Percentiles rank a stretch among this genome's conserved stretches.
phyloP scores from a whole-genome alignment of 2,329 filamentous ascomycete genomes.

The Fusarium temperatum region DNA sequence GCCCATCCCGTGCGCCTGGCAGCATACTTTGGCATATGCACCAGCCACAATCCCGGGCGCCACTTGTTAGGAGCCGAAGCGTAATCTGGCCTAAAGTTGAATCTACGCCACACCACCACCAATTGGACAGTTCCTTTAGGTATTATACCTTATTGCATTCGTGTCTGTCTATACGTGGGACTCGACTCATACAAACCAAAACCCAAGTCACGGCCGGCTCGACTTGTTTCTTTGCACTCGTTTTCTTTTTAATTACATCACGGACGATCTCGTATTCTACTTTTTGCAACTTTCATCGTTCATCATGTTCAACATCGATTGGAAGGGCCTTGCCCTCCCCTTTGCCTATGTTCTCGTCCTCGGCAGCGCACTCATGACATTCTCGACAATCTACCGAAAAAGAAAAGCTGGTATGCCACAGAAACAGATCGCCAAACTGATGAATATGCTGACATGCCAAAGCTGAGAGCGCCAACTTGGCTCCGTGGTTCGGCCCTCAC shows the following conservation, averaged over 20 bases:
- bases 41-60: conserved; percentile 17
- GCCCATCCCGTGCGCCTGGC: background rate
- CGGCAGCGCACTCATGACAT: conserved; percentile 86
- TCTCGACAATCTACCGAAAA: conserved; percentile 92
- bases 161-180: conserved; percentile 4
- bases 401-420: conserved; percentile 75
- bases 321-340: conserved; percentile 85
- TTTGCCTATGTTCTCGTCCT: conserved; percentile 91
- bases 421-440: background rate
- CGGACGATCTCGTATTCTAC: background rate
- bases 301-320: conserved; percentile 71
- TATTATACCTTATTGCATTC: background rate
- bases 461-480: conserved; percentile 85
- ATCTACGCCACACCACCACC: conserved; percentile 33
- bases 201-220: conserved; percentile 9
- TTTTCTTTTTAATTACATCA: conserved; percentile 15
- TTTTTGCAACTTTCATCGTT: background rate
- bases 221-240: conserved; percentile 23
- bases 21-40: background rate
- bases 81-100: conserved; percentile 36
- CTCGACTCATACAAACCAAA: conserved; percentile 1
- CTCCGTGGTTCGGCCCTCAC: conserved; percentile 93
- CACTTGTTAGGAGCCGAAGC: conserved; percentile 12
- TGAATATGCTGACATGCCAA: conserved; percentile 7
- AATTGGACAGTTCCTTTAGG: conserved; percentile 6